These are phyloP conservation scores for Catunica adiposa DNA, from an alignment of 2,329 filamentous ascomycete species.

Conservation along the genomic window DNA sequence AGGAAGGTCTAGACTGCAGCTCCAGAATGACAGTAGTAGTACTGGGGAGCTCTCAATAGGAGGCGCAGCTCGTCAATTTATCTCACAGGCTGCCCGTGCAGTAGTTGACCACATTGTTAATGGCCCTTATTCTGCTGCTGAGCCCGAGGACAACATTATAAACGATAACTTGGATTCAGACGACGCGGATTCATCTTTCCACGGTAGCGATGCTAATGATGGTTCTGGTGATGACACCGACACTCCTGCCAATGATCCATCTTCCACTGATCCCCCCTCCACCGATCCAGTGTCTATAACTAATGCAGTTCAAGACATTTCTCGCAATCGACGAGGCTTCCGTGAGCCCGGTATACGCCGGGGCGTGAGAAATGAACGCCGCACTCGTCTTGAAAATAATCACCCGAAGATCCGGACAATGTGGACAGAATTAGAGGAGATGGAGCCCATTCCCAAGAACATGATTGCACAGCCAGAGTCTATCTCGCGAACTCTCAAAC, in stretches of 20 bases:
- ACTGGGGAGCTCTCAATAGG: too few species aligned
- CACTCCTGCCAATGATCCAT: background rate
- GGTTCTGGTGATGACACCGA: background rate
- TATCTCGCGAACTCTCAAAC: slow-evolving; percentile 74
- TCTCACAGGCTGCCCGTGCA: too few species aligned
- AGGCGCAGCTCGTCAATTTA: too few species aligned
- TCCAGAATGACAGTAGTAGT: too few species aligned
- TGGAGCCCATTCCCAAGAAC: slow-evolving; percentile 45
- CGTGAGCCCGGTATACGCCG: background rate
- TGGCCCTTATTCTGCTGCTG: too few species aligned
- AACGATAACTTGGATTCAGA: background rate
- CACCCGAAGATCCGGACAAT: slow-evolving; percentile 71
- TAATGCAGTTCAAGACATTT: background rate
- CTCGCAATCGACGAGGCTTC: background rate
- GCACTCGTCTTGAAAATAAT: slow-evolving; percentile 22
- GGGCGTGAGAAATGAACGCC: background rate
- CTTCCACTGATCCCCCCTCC: background rate
- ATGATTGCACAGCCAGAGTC: slow-evolving; percentile 37
- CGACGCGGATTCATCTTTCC: background rate
- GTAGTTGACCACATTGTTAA: too few species aligned
- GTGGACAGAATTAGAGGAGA: slow-evolving; percentile 61
- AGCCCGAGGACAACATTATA: background rate
- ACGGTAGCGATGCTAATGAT: background rate
- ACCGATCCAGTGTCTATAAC: background rate
- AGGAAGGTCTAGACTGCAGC: too few species aligned